Percentiles rank a stretch among this genome's conserved stretches.
phyloP scores from a whole-genome alignment of 495 filamentous ascomycete genomes.

The Xylaria curta region DNA sequence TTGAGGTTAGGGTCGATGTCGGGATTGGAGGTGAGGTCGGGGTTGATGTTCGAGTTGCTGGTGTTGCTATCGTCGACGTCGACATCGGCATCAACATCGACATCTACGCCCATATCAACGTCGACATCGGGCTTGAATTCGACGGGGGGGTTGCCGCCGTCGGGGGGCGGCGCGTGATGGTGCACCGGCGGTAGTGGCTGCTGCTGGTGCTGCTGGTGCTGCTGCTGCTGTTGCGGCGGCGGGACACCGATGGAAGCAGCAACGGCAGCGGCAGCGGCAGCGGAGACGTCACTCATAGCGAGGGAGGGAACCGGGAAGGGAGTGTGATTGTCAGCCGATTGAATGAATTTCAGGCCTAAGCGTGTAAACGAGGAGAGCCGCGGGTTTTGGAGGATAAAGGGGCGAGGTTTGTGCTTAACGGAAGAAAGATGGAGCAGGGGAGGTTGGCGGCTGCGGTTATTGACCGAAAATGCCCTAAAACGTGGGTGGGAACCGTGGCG shows the following conservation, averaged over 20 bases:
- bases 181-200: background rate
- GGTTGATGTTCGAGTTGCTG: constrained; percentile 27
- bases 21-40: constrained; percentile 8
- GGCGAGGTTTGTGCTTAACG: constrained; percentile 43
- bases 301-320: background rate
- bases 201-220: too few relatives aligned
- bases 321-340: constrained; percentile 39
- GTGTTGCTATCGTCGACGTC: constrained; percentile 27
- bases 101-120: background rate
- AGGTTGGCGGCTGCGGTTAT: constrained; percentile 34
- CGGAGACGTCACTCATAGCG: constrained; percentile 39
- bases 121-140: constrained; percentile 12
- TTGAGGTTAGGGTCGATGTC: constrained; percentile 11
- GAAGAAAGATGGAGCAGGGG: constrained; percentile 39
- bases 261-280: constrained; percentile 34
- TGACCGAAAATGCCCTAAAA: constrained; percentile 27
- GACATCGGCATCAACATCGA: background rate
- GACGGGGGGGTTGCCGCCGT: constrained; percentile 4
- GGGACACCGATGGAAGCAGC: constrained; percentile 14
- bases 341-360: constrained; percentile 44
- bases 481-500: constrained; percentile 10
- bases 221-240: background rate
- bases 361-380: constrained; percentile 42
- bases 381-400: constrained; percentile 45
- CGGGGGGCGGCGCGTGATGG: constrained; percentile 10